These are phyloP conservation scores for Besnoitia besnoiti DNA, from an alignment of 169 alveolate genomes.

Conservation along the genomic window DNA sequence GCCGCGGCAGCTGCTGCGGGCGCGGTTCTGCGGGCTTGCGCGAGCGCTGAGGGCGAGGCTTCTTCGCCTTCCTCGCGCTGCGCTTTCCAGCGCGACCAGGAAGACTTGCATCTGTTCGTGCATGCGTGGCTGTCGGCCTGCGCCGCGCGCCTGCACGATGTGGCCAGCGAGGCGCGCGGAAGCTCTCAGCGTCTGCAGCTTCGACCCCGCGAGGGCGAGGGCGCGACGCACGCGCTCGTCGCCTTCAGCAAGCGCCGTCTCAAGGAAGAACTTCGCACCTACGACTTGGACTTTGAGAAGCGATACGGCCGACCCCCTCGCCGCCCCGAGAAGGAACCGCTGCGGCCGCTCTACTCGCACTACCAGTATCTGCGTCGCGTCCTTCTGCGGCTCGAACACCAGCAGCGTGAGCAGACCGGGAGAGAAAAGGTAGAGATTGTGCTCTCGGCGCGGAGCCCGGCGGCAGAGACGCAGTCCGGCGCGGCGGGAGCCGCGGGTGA, in stretches of 20 bases:
- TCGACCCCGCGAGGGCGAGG: neutral
- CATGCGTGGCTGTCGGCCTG: constrained; percentile 15
- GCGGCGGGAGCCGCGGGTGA: no score
- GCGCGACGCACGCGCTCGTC: neutral
- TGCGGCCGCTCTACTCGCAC: constrained; percentile 62
- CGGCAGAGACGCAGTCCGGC: no score
- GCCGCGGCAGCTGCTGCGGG: constrained; percentile 12
- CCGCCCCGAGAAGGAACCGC: constrained; percentile 64
- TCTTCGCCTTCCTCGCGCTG: neutral
- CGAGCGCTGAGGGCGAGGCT: neutral
- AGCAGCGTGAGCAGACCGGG: neutral
- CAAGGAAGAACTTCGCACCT: constrained; percentile 52
- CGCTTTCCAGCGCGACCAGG: neutral
- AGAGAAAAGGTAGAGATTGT: no score
- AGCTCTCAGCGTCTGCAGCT: neutral
- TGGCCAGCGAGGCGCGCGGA: neutral
- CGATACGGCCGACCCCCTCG: constrained; percentile 61
- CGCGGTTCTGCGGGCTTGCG: neutral
- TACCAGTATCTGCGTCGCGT: constrained; percentile 44
- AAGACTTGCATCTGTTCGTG: neutral
- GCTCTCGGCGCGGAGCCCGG: no score
- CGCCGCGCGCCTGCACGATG: neutral
- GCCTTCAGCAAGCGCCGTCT: neutral
- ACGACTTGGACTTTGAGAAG: constrained; percentile 35
- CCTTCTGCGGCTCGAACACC: constrained; percentile 1